Evolutionary conservation across 768 basidiomycete genomes (phyloP).

Genomic region (Suillus spraguei): DNA sequence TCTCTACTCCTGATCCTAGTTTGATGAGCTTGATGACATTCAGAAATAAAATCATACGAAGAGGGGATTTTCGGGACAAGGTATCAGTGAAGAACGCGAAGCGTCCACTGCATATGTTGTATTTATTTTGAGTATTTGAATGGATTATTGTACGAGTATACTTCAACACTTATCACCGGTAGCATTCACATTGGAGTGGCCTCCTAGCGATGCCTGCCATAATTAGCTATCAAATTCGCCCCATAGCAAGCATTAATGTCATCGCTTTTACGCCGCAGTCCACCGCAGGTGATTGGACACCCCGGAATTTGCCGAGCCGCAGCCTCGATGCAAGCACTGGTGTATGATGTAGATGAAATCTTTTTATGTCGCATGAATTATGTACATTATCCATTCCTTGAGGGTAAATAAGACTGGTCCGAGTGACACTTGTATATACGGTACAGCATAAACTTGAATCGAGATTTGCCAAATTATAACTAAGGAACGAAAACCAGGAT

Average conservation of each 20-base stretch:
- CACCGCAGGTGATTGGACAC: background rate
- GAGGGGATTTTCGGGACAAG: slow-evolving; percentile 43
- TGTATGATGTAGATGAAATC: background rate
- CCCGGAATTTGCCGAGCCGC: background rate
- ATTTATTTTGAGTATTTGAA: background rate
- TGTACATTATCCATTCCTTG: slow-evolving; percentile 33
- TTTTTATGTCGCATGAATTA: slow-evolving; percentile 16
- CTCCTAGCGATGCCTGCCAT: no score
- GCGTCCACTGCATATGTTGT: background rate
- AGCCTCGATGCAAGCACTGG: background rate
- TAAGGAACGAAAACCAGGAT: slow-evolving; percentile 1
- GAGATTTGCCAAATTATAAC: slow-evolving; percentile 27
- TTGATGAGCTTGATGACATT: background rate
- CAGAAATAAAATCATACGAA: slow-evolving; percentile 73
- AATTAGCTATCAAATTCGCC: no score
- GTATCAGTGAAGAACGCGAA: slow-evolving; percentile 17
- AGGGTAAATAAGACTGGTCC: slow-evolving; percentile 22
- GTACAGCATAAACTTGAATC: slow-evolving; percentile 28
- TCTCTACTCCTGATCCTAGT: background rate
- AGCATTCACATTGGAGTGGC: no score
- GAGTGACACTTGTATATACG: slow-evolving; percentile 23
- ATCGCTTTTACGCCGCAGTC: no score
- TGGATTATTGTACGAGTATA: background rate
- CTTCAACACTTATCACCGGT: background rate
- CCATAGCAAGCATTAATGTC: no score